phyloP scores from a whole-genome alignment of 768 basidiomycete genomes.

The Asterophora parasitica region DNA sequence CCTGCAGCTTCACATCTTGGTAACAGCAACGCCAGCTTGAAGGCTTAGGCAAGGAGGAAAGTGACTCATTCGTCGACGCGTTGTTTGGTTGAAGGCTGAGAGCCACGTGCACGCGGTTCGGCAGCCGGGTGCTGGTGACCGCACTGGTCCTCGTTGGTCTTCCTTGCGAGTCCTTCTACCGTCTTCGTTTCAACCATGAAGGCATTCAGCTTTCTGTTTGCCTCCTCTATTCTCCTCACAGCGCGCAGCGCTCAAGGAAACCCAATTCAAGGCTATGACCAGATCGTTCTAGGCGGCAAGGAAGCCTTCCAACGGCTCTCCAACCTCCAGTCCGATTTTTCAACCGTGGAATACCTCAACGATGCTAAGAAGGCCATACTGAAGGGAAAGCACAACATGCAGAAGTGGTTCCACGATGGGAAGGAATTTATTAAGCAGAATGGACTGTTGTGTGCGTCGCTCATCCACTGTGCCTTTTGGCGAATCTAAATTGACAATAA shows the following conservation, averaged over 20 bases:
- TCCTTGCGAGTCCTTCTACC: too few relatives aligned
- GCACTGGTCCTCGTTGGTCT: too few relatives aligned
- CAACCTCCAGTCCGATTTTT: conserved; percentile 3
- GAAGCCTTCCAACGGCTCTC: conserved; percentile 16
- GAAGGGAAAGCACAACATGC: conserved; percentile 42
- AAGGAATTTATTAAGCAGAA: conserved; percentile 66
- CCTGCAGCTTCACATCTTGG: too few relatives aligned
- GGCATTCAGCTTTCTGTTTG: conserved; percentile 8
- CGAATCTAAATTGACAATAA: neutral
- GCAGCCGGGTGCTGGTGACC: too few relatives aligned
- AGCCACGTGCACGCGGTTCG: neutral
- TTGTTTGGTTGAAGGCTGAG: neutral
- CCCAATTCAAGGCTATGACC: conserved; percentile 24
- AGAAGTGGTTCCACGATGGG: conserved; percentile 62
- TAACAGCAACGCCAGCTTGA: too few relatives aligned
- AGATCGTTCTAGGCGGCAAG: conserved; percentile 37
- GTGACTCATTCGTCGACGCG: neutral
- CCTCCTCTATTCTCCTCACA: conserved; percentile 9
- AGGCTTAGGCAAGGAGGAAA: too few relatives aligned
- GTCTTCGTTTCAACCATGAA: conserved; percentile 12
- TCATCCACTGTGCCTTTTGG: neutral
- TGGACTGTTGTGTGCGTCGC: conserved; percentile 61
- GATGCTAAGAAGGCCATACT: conserved; percentile 39
- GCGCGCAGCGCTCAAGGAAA: conserved; percentile 3
- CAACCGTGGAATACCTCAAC: conserved; percentile 33